Evolutionary conservation across 345 rosid species (phyloP).

Genomic region (Odontarrhena argentea): DNA sequence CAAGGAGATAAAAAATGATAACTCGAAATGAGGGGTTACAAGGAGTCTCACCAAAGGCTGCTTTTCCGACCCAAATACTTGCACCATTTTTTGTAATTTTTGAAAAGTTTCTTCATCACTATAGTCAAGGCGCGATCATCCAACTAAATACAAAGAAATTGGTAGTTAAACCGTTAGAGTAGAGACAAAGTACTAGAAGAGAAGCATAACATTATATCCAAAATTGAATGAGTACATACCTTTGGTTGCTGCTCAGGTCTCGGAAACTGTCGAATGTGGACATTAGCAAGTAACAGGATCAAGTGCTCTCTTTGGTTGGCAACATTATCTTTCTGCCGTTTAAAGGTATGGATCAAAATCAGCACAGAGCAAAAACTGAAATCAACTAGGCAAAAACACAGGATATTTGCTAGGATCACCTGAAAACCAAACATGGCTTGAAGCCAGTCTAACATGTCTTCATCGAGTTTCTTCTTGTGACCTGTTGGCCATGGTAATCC

Average conservation of each 20-base stretch:
- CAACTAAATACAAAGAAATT: conserved; percentile 42
- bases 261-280: conserved; percentile 56
- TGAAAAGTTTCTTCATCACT: conserved; percentile 64
- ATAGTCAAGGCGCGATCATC: conserved; percentile 60
- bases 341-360: conserved; percentile 11
- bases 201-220: conserved; percentile 10
- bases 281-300: conserved; percentile 64
- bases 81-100: conserved; percentile 72
- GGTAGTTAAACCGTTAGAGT: not conserved
- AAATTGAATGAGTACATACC: conserved; percentile 42
- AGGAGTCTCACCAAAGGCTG: conserved; percentile 60
- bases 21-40: not conserved
- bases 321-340: conserved; percentile 58
- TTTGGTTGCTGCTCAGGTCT: conserved; percentile 56
- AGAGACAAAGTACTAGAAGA: conserved; percentile 18
- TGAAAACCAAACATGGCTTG: conserved; percentile 68
- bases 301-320: conserved; percentile 68
- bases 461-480: conserved; percentile 49
- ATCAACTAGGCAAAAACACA: conserved; percentile 16
- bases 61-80: conserved; percentile 66
- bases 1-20: not conserved
- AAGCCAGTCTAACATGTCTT: conserved; percentile 71
- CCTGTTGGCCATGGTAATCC: conserved; percentile 55
- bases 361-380: not conserved
- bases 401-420: conserved; percentile 39